phyloP scores from a whole-genome alignment of 345 rosid species.

The Camelina laxa region DNA sequence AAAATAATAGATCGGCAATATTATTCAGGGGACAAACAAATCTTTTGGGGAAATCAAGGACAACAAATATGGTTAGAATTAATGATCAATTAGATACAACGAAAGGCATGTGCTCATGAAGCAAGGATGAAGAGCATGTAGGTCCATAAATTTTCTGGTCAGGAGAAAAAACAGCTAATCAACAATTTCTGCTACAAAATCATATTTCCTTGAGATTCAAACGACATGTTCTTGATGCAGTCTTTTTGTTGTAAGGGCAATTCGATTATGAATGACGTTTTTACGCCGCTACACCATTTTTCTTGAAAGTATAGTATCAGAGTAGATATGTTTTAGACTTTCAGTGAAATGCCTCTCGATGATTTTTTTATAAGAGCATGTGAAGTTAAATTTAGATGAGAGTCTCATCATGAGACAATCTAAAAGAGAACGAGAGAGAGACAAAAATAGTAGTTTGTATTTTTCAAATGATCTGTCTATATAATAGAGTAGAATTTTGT shows the following conservation, averaged over 20 bases:
- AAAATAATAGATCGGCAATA: neutral
- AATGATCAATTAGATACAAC: neutral
- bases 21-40: slow-evolving; percentile 4
- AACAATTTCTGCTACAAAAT: neutral
- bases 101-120: slow-evolving; percentile 15
- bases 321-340: no score
- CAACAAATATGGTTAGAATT: neutral
- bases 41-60: neutral
- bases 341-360: no score
- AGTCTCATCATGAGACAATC: no score
- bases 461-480: neutral
- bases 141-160: slow-evolving; percentile 3
- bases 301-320: neutral
- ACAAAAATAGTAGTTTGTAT: neutral
- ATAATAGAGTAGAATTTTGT: neutral
- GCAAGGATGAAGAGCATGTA: slow-evolving; percentile 18
- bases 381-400: neutral
- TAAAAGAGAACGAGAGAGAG: neutral
- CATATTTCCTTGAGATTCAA: neutral
- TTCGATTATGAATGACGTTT: no score
- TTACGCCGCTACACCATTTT: neutral
- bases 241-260: no score
- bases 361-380: neutral
- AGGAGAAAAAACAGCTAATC: neutral
- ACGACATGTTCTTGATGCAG: no score